phyloP scores from a whole-genome alignment of 176 grass and related monocot genomes.

The Oryza glaberrima region DNA sequence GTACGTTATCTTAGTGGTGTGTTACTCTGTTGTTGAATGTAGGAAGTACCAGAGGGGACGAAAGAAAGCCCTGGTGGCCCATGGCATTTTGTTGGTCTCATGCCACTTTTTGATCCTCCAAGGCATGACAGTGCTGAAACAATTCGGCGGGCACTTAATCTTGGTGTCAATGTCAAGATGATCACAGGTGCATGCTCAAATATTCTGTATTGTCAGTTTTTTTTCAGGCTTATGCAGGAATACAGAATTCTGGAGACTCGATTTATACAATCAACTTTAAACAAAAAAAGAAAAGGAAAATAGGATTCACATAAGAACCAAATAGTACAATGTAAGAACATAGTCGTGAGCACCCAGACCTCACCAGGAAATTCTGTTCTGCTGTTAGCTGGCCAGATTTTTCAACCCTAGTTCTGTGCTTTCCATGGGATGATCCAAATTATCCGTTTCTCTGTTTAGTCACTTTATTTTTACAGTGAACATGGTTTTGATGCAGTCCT shows the following conservation, averaged over 20 bases:
- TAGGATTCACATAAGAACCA: neutral
- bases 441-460: neutral
- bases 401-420: neutral
- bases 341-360: neutral
- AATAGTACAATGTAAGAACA: neutral
- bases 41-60: slow-evolving; percentile 76
- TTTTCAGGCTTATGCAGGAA: neutral
- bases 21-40: neutral
- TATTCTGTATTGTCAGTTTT: neutral
- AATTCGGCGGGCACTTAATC: slow-evolving; percentile 73
- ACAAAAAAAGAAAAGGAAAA: neutral
- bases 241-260: neutral
- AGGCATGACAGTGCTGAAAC: slow-evolving; percentile 87
- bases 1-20: slow-evolving; percentile 5
- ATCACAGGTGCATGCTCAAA: slow-evolving; percentile 58
- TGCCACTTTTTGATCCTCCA: slow-evolving; percentile 85
- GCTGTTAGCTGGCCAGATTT: neutral
- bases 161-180: slow-evolving; percentile 91
- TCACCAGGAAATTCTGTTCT: neutral
- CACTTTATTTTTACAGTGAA: neutral
- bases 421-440: neutral
- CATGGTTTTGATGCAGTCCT: neutral
- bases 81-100: slow-evolving; percentile 67
- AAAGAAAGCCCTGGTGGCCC: slow-evolving; percentile 73
- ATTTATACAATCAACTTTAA: neutral